Percentiles rank a stretch among this genome's conserved stretches.
Conservation (phyloP, 2,329 filamentous ascomycete genomes). For the Hypoxylon sp. region DNA sequence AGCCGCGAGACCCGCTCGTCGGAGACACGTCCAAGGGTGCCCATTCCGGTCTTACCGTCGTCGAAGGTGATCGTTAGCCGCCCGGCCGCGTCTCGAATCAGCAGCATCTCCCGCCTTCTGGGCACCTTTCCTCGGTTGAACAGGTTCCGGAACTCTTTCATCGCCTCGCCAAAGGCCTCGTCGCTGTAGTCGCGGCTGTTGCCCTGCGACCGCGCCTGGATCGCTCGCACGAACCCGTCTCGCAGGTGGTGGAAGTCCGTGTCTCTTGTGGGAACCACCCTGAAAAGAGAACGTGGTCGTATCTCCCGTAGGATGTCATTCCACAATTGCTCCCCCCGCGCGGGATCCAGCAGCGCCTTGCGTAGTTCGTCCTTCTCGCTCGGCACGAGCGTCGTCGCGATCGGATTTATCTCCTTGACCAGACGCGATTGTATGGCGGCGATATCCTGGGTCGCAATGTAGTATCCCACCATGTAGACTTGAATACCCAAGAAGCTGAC, state of each 20-base stretch:
- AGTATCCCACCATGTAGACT: constrained; percentile 95
- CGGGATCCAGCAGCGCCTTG: constrained; percentile 74
- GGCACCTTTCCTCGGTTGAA: constrained; percentile 85
- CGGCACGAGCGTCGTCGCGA: constrained; percentile 85
- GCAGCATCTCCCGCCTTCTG: constrained; percentile 81
- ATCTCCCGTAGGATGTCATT: constrained; percentile 73
- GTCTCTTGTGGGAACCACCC: constrained; percentile 89
- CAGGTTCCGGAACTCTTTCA: constrained; percentile 82
- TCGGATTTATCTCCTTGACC: constrained; percentile 78
- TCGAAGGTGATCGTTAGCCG: constrained; percentile 76
- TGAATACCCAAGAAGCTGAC: constrained; percentile 91
- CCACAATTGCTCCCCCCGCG: constrained; percentile 79
- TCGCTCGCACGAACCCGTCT: constrained; percentile 89
- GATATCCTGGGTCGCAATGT: constrained; percentile 87
- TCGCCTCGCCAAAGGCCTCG: constrained; percentile 78
- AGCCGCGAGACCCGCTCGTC: constrained; percentile 86
- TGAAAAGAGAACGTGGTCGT: constrained; percentile 79
- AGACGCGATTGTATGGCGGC: constrained; percentile 82
- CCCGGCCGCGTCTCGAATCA: constrained; percentile 76
- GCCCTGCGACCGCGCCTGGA: constrained; percentile 77
- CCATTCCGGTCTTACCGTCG: constrained; percentile 60
- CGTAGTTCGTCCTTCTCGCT: constrained; percentile 82
- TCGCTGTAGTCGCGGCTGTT: constrained; percentile 69
- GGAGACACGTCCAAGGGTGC: constrained; percentile 74
- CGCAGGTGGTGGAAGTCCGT: constrained; percentile 94